Conservation (phyloP, 768 basidiomycete species). For the Panaeolus cyanescens region DNA sequence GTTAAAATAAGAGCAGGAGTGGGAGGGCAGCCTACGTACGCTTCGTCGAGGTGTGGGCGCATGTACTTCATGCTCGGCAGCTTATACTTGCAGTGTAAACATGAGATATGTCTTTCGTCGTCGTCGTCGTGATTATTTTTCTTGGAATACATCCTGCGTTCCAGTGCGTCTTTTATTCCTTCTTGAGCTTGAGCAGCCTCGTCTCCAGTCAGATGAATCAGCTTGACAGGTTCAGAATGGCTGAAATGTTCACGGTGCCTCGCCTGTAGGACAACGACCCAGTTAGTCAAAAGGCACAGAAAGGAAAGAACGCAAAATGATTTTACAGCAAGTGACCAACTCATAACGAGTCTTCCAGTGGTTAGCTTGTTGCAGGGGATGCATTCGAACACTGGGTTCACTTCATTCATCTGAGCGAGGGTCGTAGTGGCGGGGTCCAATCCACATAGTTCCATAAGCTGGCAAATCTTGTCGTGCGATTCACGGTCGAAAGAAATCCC, state of each 20-base stretch:
- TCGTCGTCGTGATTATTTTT: neutral
- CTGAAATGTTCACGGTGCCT: too few relatives aligned
- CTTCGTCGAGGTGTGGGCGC: neutral
- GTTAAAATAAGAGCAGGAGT: neutral
- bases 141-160: neutral
- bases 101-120: too few relatives aligned
- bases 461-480: neutral
- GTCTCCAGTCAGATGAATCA: neutral
- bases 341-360: neutral
- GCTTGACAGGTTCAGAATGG: neutral
- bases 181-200: neutral
- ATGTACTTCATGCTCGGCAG: neutral
- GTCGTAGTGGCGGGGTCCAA: conserved; percentile 6
- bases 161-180: neutral
- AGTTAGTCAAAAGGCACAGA: too few relatives aligned
- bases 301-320: neutral
- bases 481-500: neutral
- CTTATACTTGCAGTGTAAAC: neutral
- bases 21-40: neutral
- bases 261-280: too few relatives aligned
- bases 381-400: conserved; percentile 6
- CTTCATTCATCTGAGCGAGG: neutral
- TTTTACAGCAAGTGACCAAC: neutral
- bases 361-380: neutral
- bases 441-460: neutral